A percentile compares a stretch with the other conserved stretches of the same genome.
Evolutionary conservation across 2,329 filamentous ascomycete species (phyloP).

Genomic region (Fusarium xyrophilum): DNA sequence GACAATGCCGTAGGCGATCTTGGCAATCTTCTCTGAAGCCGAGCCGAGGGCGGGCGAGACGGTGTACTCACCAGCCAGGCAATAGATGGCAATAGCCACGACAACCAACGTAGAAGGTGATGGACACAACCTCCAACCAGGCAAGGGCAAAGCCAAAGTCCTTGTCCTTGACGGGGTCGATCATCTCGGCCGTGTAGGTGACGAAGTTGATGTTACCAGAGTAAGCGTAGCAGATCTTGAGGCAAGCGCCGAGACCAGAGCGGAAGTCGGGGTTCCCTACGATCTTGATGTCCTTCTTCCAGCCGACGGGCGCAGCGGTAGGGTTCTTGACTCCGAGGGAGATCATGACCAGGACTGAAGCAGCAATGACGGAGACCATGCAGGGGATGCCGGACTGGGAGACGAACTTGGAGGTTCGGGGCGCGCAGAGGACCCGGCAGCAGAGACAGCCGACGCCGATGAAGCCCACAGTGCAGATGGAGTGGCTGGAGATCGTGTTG

Average conservation of each 20-base stretch:
- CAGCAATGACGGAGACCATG: constrained; percentile 46
- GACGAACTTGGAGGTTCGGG: constrained; percentile 65
- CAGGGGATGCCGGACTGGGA: constrained; percentile 44
- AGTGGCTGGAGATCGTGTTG: constrained; percentile 70
- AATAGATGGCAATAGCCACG: constrained; percentile 41
- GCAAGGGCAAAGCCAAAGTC: constrained; percentile 44
- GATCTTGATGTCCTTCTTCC: constrained; percentile 42
- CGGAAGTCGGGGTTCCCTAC: constrained; percentile 44
- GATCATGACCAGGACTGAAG: constrained; percentile 49
- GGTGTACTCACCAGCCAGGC: constrained; percentile 41
- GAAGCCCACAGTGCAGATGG: constrained; percentile 71
- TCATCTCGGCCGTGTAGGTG: constrained; percentile 48
- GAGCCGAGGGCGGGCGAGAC: constrained; percentile 40
- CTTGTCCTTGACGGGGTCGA: constrained; percentile 44
- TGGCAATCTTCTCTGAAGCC: constrained; percentile 33
- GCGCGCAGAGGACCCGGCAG: constrained; percentile 69
- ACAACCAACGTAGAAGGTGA: constrained; percentile 35
- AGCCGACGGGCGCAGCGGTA: constrained; percentile 38
- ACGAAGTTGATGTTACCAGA: constrained; percentile 50
- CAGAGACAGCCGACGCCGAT: constrained; percentile 67
- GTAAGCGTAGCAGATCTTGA: constrained; percentile 48
- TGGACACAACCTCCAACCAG: constrained; percentile 38
- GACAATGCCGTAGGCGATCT: constrained; percentile 45
- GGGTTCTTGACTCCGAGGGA: constrained; percentile 45
- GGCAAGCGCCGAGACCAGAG: constrained; percentile 44